Evolutionary conservation across 2,329 filamentous ascomycete genomes (phyloP), one percentile per base, ranked within the genome.

Genomic region (Triangularia setosa): DNA sequence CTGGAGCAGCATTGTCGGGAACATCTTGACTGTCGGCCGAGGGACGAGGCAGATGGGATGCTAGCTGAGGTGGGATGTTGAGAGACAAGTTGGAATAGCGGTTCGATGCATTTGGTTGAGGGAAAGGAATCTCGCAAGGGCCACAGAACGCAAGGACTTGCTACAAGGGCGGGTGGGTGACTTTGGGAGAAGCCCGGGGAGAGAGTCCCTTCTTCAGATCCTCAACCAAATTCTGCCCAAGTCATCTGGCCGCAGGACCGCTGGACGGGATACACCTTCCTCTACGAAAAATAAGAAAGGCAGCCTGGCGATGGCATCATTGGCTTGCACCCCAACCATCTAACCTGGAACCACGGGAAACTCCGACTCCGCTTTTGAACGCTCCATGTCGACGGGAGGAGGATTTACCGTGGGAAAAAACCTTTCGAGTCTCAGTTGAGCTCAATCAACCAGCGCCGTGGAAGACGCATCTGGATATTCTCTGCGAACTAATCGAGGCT

Each of bases 1-100:
- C 28, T 23, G 53, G 18, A 56, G 21, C n/a, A 40, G 21, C 53
- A 58, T 64, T 27, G 57, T 18, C 11, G 55, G 25, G 14, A 35
- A 58, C 62, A 63, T 63, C 18, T 35, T 56, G 53, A 2, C n/a
- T 33, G 57, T 44, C 53, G 52, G 59, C 14, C 54, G 53, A 30
- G 27, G 14, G 60, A 44, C 14, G 52, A 52, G 28, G 21, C 44
- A 11, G 16, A 44, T 59, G 57, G 30, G 28, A 28, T n/a, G 11
- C 35, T 44, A 59, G 40, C 21, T 25, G 57, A 44, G 21, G 12
- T 48, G 33, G n/a, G 8, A 44, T 44, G 33, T 24, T n/a, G 57
- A 40, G 57, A 16, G 24, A 33, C 24, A 59, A 48, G 40, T n/a
- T 25, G 21, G 5, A 8, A 11, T 12, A 18, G n/a, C 57, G 28